Percentiles rank a stretch among this genome's conserved stretches.
Evolutionary conservation across 2,329 filamentous ascomycete species (phyloP).

Genomic region (Beauveria sp.): DNA sequence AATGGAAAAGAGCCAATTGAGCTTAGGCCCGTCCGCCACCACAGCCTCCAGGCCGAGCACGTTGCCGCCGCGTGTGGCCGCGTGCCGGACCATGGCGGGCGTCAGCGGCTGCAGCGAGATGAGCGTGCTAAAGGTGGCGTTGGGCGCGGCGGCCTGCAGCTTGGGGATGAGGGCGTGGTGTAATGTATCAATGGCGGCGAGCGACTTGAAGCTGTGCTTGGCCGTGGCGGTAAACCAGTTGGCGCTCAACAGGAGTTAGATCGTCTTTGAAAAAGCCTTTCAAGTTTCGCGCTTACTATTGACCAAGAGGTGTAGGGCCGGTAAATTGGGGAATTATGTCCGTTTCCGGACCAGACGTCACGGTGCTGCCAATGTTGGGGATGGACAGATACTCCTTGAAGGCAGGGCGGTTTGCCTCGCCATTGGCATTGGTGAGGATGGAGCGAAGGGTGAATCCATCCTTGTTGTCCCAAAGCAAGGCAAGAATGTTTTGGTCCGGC

Average conservation of each 20-base stretch:
- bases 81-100: slow-evolving; percentile 19
- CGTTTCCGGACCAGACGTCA: slow-evolving; percentile 17
- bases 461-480: slow-evolving; percentile 16
- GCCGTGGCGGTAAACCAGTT: slow-evolving; percentile 28
- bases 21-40: slow-evolving; percentile 27
- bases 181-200: slow-evolving; percentile 24
- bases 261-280: not conserved
- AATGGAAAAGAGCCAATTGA: slow-evolving; percentile 30
- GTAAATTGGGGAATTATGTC: slow-evolving; percentile 25
- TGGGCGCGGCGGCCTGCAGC: slow-evolving; percentile 20
- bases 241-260: slow-evolving; percentile 1
- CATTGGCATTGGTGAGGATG: slow-evolving; percentile 22
- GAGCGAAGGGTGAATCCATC: slow-evolving; percentile 14
- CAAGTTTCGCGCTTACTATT: slow-evolving; percentile 14
- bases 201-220: slow-evolving; percentile 20
- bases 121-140: slow-evolving; percentile 19
- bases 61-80: slow-evolving; percentile 21
- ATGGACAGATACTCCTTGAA: slow-evolving; percentile 19
- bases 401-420: slow-evolving; percentile 16
- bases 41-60: slow-evolving; percentile 25
- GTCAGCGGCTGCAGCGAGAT: slow-evolving; percentile 27
- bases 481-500: slow-evolving; percentile 23
- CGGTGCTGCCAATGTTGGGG: slow-evolving; percentile 17
- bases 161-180: slow-evolving; percentile 21
- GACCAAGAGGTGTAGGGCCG: slow-evolving; percentile 24